Conservation (phyloP, 2,329 filamentous ascomycete species). For the Xylariomycetidae sp. region DNA sequence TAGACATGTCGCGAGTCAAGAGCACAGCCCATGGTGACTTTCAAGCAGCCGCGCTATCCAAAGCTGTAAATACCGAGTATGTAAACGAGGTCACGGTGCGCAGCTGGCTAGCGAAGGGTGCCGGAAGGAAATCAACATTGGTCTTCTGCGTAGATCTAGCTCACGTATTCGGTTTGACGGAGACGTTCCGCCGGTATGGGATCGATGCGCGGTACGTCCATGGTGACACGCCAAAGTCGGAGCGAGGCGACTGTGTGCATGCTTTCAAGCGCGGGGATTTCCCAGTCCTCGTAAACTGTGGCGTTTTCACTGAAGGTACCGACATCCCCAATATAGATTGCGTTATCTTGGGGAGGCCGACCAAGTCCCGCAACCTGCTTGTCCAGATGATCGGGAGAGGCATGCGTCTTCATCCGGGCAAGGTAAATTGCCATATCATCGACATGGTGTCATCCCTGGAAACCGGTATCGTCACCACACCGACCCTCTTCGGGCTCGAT, state of each 20-base stretch:
- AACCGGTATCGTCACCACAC: conserved; percentile 82
- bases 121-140: conserved; percentile 73
- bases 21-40: conserved; percentile 72
- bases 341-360: conserved; percentile 80
- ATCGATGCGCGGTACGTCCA: conserved; percentile 87
- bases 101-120: conserved; percentile 77
- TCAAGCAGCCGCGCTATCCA: conserved; percentile 69
- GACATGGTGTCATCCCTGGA: conserved; percentile 88
- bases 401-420: conserved; percentile 75
- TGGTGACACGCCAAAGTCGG: conserved; percentile 66
- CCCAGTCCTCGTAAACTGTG: conserved; percentile 88
- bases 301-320: conserved; percentile 94
- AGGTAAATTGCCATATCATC: conserved; percentile 88
- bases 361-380: conserved; percentile 85
- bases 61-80: conserved; percentile 73
- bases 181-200: conserved; percentile 70
- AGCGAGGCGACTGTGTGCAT: conserved; percentile 66
- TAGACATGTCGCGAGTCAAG: conserved; percentile 68
- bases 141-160: conserved; percentile 91
- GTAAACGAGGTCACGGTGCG: conserved; percentile 82
- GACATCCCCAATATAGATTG: conserved; percentile 98
- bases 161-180: conserved; percentile 72
- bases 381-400: conserved; percentile 98
- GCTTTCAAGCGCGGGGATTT: conserved; percentile 73
- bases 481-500: conserved; percentile 89